Evolutionary conservation across 1,284 basidiomycete genomes (phyloP), one percentile per base, ranked within the genome.

Genomic region (Apiotrichum siamense): DNA sequence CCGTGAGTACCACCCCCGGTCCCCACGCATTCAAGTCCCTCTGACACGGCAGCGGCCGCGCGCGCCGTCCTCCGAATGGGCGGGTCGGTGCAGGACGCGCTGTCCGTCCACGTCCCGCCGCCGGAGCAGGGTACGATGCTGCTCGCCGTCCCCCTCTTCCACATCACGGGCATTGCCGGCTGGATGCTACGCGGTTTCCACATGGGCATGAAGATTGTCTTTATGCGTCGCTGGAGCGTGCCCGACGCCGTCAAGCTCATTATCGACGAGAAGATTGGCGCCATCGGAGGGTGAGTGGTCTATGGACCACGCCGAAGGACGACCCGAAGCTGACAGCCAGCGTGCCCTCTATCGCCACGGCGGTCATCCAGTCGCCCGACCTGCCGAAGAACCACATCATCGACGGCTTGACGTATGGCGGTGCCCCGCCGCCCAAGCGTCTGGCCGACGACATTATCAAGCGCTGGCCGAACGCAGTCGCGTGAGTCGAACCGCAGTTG

Each of bases 61-160:
- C 66, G 69, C 62, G 29, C 65, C 61, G 20, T 54, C 54, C 26
- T 57, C 15, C 51, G 55, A 17, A 42, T 21, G 17, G 55, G 55
- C 18, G 55, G 40, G 3, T 21, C 44, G 3, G 31, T 57, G 13
- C 32, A 44, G 15, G 42, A 44, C 9, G 51, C 51, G 3, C 46
- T 57, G 3, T 21, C 27, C 11, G 48, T 26, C 4, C 47, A 47
- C 49, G 60, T 50, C 52, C 63, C 27, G 52, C 54, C 11, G 37
- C 57, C 18, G 9, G 17, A 4, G 7, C 41, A 38, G 48, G 15
- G n/a, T 4, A 40, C 39, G 1, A 52, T 61, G 26, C 57, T 72
- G 4, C 61, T 72, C 27, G 45, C 67, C n/a, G 64, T 72, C 21
- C 70, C 70, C 1, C 59, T 72, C 4, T 72, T 72, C 57, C 70